Conservation (phyloP, 331 rosid genomes). For the Ulmus americana region DNA sequence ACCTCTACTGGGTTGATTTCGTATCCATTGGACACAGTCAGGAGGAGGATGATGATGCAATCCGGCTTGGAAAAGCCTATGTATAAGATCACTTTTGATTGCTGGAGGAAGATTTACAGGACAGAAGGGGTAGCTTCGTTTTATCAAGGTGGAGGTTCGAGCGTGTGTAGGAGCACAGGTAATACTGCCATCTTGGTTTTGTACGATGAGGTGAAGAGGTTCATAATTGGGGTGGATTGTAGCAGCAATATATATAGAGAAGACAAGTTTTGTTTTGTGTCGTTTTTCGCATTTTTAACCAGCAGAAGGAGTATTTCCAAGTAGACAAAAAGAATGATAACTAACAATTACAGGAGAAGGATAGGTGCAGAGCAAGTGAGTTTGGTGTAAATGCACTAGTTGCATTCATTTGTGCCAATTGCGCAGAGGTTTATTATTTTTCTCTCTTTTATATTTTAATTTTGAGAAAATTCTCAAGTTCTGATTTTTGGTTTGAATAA, state of each 20-base stretch:
- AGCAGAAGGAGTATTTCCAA: too few relatives aligned
- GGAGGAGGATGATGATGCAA: constrained; percentile 96
- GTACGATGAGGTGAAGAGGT: constrained; percentile 77
- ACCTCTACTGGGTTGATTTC: constrained; percentile 77
- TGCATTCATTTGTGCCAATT: constrained; percentile 26
- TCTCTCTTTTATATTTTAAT: neutral
- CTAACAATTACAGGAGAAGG: too few relatives aligned
- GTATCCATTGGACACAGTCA: constrained; percentile 75
- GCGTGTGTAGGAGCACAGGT: constrained; percentile 70
- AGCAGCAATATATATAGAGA: neutral
- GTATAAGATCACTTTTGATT: constrained; percentile 55
- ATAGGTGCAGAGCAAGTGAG: too few relatives aligned
- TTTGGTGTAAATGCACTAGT: too few relatives aligned
- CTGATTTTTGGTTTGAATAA: neutral
- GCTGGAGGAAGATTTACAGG: constrained; percentile 70
- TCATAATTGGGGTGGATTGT: constrained; percentile 61
- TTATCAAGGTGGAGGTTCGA: constrained; percentile 71
- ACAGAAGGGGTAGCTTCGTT: constrained; percentile 61
- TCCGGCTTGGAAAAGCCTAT: constrained; percentile 60
- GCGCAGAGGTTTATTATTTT: constrained; percentile 58
- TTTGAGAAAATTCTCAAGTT: neutral
- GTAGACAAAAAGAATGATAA: too few relatives aligned
- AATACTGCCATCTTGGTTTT: constrained; percentile 82
- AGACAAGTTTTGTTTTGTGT: too few relatives aligned
- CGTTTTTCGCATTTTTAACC: too few relatives aligned